phyloP scores from a whole-genome alignment of 805 yeast species.

The Gaillardinia entomophila region DNA sequence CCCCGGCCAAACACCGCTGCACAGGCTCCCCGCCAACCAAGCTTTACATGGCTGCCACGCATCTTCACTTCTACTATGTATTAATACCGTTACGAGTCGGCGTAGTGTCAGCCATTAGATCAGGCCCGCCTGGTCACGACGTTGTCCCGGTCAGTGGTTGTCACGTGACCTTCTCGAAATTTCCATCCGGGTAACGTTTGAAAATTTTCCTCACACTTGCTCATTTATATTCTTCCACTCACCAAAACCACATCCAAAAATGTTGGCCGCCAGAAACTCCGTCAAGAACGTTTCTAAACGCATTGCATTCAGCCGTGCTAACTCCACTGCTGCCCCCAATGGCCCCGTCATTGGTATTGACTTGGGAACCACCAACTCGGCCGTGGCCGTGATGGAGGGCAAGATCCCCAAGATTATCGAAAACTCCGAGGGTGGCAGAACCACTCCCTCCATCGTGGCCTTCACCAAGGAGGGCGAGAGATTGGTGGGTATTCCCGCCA shows the following conservation, averaged over 20 bases:
- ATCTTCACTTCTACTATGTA: too few relatives aligned
- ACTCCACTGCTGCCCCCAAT: slow-evolving; percentile 23
- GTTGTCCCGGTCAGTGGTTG: neutral
- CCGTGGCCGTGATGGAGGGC: slow-evolving; percentile 82
- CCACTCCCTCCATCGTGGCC: slow-evolving; percentile 93
- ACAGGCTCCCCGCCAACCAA: too few relatives aligned
- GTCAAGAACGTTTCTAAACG: slow-evolving; percentile 33
- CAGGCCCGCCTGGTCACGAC: too few relatives aligned
- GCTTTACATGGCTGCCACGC: too few relatives aligned
- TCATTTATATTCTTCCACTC: neutral
- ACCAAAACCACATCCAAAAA: slow-evolving; percentile 7
- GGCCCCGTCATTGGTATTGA: slow-evolving; percentile 78
- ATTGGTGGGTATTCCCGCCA: slow-evolving; percentile 90
- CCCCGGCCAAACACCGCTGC: slow-evolving; percentile 18
- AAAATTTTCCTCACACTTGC: slow-evolving; percentile 4
- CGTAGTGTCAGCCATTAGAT: too few relatives aligned
- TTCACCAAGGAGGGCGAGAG: slow-evolving; percentile 90
- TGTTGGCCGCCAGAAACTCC: slow-evolving; percentile 41
- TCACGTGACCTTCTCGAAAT: slow-evolving; percentile 6
- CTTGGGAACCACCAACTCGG: slow-evolving; percentile 86
- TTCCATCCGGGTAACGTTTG: slow-evolving; percentile 7
- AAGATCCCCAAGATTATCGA: slow-evolving; percentile 72
- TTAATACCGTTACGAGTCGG: too few relatives aligned
- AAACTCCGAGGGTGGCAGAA: slow-evolving; percentile 70
- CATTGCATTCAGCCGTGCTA: slow-evolving; percentile 20